Conservation (phyloP, 768 basidiomycete species). For the Tubosaeta sp. region DNA sequence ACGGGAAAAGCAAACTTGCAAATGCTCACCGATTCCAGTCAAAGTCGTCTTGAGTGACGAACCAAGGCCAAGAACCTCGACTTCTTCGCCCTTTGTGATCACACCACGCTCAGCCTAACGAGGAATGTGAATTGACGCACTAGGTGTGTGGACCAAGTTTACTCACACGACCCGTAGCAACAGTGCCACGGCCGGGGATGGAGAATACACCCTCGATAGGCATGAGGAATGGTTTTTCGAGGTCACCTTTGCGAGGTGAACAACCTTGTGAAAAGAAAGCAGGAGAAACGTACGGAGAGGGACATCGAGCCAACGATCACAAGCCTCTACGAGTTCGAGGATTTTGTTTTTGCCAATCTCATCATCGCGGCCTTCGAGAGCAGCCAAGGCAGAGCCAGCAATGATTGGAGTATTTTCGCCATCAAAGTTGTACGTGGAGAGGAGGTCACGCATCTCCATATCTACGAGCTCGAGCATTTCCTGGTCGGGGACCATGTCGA, state of each 20-base stretch:
- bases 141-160: not conserved
- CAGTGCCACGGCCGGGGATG: slow-evolving; percentile 97
- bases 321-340: slow-evolving; percentile 74
- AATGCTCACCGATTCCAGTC: slow-evolving; percentile 78
- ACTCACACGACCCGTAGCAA: slow-evolving; percentile 87
- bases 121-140: not conserved
- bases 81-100: slow-evolving; percentile 86
- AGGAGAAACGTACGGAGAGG: slow-evolving; percentile 65
- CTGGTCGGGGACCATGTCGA: slow-evolving; percentile 92
- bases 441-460: slow-evolving; percentile 99
- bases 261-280: not conserved
- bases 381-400: slow-evolving; percentile 95
- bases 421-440: slow-evolving; percentile 90
- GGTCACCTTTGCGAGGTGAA: slow-evolving; percentile 59
- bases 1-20: not conserved
- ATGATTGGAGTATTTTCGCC: slow-evolving; percentile 98
- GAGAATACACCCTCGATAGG: slow-evolving; percentile 96
- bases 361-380: slow-evolving; percentile 80
- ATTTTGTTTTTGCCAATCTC: slow-evolving; percentile 82
- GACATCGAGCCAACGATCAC: slow-evolving; percentile 93
- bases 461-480: slow-evolving; percentile 99
- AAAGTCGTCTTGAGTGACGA: slow-evolving; percentile 82
- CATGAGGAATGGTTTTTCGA: slow-evolving; percentile 97
- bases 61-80: slow-evolving; percentile 90
- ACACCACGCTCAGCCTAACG: slow-evolving; percentile 85